These are phyloP conservation scores for Trichoderma brevicompactum DNA, from an alignment of 2,329 filamentous ascomycete genomes.

Conservation along the genomic window DNA sequence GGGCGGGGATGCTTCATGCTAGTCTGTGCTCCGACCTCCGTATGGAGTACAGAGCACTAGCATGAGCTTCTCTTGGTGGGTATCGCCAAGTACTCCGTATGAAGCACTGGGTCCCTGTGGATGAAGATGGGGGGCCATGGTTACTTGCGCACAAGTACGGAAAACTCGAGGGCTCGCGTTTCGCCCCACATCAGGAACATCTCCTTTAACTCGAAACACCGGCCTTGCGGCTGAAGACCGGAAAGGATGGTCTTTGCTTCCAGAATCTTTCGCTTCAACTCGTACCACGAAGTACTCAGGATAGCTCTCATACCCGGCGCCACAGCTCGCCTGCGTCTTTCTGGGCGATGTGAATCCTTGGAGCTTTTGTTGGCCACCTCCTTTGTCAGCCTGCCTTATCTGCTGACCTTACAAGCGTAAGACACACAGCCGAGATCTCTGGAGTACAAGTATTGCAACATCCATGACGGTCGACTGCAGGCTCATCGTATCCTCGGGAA, in stretches of 20 bases:
- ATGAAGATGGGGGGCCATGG: conserved; percentile 11
- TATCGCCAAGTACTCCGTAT: not conserved
- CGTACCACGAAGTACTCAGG: not conserved
- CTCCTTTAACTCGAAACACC: conserved; percentile 29
- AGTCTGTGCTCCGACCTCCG: not conserved
- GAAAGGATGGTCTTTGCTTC: conserved; percentile 16
- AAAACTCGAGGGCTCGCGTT: conserved; percentile 1
- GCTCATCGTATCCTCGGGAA: not conserved
- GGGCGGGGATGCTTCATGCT: not conserved
- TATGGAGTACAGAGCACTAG: too few relatives aligned
- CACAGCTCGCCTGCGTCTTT: not conserved
- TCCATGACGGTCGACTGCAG: not conserved
- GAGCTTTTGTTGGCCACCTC: not conserved
- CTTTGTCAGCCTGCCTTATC: not conserved
- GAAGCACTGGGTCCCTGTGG: conserved; percentile 2
- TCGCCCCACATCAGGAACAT: conserved; percentile 15
- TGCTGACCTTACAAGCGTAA: not conserved
- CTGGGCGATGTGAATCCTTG: not conserved
- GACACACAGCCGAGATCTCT: not conserved
- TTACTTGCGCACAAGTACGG: conserved; percentile 10
- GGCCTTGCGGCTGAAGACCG: conserved; percentile 29
- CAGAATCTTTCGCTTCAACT: conserved; percentile 25
- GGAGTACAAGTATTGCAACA: not conserved
- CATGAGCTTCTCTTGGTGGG: not conserved
- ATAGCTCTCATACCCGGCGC: not conserved